Evolutionary conservation across 345 rosid species (phyloP).

Genomic region (Anastatica hierochuntica): DNA sequence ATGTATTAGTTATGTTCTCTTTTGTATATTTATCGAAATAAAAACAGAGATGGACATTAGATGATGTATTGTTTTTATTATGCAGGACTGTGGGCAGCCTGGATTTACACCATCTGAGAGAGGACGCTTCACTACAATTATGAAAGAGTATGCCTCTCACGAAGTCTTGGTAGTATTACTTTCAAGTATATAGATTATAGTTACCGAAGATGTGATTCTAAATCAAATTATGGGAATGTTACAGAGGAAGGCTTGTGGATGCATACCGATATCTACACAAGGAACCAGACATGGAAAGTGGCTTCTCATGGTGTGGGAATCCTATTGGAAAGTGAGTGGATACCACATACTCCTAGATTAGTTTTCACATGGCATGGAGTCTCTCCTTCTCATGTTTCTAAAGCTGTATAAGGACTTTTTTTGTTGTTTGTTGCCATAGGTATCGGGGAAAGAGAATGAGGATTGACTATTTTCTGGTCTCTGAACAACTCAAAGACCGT

Average conservation of each 20-base stretch:
- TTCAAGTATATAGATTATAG: not conserved
- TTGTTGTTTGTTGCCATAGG: conserved; percentile 40
- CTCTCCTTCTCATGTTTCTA: not conserved
- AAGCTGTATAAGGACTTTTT: not conserved
- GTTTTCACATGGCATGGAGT: not conserved
- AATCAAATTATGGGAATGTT: conserved; percentile 11
- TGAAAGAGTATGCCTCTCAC: conserved; percentile 55
- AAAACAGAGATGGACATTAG: not conserved
- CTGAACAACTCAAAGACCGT: conserved; percentile 58
- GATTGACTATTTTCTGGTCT: conserved; percentile 77
- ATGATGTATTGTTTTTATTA: not conserved
- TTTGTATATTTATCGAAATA: too few species aligned
- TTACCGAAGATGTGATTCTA: too few species aligned
- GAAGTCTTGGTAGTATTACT: not conserved
- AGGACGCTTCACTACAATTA: conserved; percentile 60
- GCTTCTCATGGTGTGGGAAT: conserved; percentile 30
- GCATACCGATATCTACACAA: conserved; percentile 77
- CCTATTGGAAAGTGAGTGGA: conserved; percentile 1
- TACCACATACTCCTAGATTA: not conserved
- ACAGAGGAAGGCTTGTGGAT: conserved; percentile 80
- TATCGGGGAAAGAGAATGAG: conserved; percentile 90
- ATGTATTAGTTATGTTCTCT: too few species aligned
- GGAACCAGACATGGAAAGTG: conserved; percentile 77
- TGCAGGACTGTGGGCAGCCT: conserved; percentile 91
- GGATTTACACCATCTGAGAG: conserved; percentile 93